A percentile compares a stretch with the other conserved stretches of the same genome.
Evolutionary conservation across 2,329 filamentous ascomycete genomes (phyloP).

Genomic region (Colletotrichum tofieldiae): DNA sequence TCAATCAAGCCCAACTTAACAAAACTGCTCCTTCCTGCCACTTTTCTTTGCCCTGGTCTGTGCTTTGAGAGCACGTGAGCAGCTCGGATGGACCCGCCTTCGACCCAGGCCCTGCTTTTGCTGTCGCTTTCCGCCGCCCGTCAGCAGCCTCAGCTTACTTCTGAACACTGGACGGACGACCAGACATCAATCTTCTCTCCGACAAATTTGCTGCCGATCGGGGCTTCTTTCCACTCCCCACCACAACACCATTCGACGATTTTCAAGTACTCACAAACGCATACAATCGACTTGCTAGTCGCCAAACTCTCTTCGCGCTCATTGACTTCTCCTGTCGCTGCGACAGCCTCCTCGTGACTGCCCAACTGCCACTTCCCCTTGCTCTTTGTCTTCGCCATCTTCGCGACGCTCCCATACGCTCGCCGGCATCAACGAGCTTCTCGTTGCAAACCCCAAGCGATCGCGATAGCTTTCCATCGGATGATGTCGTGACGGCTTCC

Average conservation of each 20-base stretch:
- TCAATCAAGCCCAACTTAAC: not conserved
- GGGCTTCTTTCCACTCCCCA: not conserved
- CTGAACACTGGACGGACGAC: not conserved
- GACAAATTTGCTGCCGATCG: conserved; percentile 5
- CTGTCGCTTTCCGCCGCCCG: conserved; percentile 19
- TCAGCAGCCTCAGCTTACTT: not conserved
- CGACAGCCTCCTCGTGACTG: conserved; percentile 29
- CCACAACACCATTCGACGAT: conserved; percentile 9
- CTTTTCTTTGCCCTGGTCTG: not conserved
- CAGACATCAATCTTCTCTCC: conserved; percentile 10
- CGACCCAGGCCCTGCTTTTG: conserved; percentile 5
- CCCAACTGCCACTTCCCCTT: conserved; percentile 26
- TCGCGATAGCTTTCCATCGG: conserved; percentile 36
- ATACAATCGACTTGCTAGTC: not conserved
- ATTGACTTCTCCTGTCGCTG: conserved; percentile 14
- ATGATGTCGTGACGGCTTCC: conserved; percentile 35
- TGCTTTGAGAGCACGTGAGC: conserved; percentile 33
- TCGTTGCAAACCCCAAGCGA: conserved; percentile 21
- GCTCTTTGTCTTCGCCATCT: conserved; percentile 22
- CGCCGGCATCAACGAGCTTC: conserved; percentile 21
- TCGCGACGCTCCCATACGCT: conserved; percentile 29
- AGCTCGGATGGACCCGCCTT: conserved; percentile 10
- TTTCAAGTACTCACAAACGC: not conserved
- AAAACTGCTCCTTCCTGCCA: conserved; percentile 6
- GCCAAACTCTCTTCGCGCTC: conserved; percentile 1